Percentiles rank a stretch among this genome's conserved stretches.
Evolutionary conservation across 2,329 filamentous ascomycete genomes (phyloP).

Genomic region (Aspergillus novofumigatus): DNA sequence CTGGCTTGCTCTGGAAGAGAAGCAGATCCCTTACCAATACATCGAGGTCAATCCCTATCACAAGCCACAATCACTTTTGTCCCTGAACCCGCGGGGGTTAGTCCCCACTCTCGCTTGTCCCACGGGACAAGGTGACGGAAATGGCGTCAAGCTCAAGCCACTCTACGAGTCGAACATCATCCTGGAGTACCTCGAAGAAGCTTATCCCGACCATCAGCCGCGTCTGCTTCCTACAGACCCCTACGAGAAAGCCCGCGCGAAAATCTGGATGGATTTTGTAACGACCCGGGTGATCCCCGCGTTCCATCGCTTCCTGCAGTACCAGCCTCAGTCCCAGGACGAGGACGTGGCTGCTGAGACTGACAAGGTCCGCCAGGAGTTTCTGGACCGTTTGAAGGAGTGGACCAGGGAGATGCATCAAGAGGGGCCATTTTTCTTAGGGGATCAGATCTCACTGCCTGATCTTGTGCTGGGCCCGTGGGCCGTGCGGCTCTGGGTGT

Average conservation of each 20-base stretch:
- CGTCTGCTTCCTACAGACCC: constrained; percentile 56
- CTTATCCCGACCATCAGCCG: constrained; percentile 51
- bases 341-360: constrained; percentile 37
- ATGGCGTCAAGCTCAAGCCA: constrained; percentile 53
- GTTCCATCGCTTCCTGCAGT: constrained; percentile 61
- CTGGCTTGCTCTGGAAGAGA: constrained; percentile 71
- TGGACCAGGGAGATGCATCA: constrained; percentile 60
- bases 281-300: constrained; percentile 62
- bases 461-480: constrained; percentile 71
- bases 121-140: constrained; percentile 20
- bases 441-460: constrained; percentile 59
- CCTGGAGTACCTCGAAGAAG: constrained; percentile 72
- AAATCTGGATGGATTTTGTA: constrained; percentile 73
- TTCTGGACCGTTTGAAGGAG: constrained; percentile 56
- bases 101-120: constrained; percentile 61
- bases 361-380: constrained; percentile 53
- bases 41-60: constrained; percentile 75
- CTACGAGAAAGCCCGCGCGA: constrained; percentile 61
- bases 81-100: constrained; percentile 69
- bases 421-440: constrained; percentile 64
- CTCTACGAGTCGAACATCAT: constrained; percentile 71
- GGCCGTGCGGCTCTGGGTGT: constrained; percentile 67
- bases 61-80: constrained; percentile 64
- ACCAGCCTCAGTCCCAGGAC: constrained; percentile 29
- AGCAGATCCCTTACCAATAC: constrained; percentile 69